phyloP scores from a whole-genome alignment of 169 alveolate species.

The Babesia divergens region DNA sequence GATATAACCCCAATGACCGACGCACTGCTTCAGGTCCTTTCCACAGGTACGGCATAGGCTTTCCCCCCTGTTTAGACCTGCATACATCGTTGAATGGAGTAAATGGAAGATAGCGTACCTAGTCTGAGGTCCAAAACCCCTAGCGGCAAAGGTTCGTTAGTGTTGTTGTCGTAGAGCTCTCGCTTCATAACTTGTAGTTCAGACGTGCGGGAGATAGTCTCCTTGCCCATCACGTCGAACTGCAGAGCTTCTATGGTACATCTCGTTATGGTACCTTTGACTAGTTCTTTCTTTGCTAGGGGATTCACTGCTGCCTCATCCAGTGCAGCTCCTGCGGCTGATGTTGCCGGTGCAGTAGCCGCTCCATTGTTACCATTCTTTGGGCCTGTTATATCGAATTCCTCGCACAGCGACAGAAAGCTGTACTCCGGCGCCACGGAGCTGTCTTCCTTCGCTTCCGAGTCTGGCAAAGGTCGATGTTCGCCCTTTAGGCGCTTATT shows the following conservation, averaged over 20 bases:
- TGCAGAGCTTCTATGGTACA: conserved; percentile 75
- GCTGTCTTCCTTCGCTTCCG: too few species aligned
- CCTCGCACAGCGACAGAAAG: too few species aligned
- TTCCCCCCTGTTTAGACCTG: conserved; percentile 70
- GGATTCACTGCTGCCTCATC: too few species aligned
- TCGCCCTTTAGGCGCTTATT: not conserved
- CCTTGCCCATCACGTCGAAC: conserved; percentile 78
- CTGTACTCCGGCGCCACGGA: too few species aligned
- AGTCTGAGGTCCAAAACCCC: conserved; percentile 80
- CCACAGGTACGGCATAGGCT: conserved; percentile 88
- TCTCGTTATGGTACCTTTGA: conserved; percentile 12
- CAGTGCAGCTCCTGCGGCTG: too few species aligned
- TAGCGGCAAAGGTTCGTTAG: conserved; percentile 74
- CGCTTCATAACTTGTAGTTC: conserved; percentile 74
- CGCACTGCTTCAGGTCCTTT: conserved; percentile 86
- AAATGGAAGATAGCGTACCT: conserved; percentile 3
- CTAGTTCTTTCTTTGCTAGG: conserved; percentile 36
- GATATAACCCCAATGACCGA: conserved; percentile 98
- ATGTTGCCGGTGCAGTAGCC: too few species aligned
- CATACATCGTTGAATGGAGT: not conserved
- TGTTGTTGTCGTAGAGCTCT: conserved; percentile 73
- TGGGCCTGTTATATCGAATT: too few species aligned
- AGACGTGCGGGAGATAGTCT: conserved; percentile 73
- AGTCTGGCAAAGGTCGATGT: too few species aligned
- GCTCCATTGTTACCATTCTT: too few species aligned